Evolutionary conservation across 2,329 filamentous ascomycete species (phyloP).

Genomic region (Fusarium chuoi): DNA sequence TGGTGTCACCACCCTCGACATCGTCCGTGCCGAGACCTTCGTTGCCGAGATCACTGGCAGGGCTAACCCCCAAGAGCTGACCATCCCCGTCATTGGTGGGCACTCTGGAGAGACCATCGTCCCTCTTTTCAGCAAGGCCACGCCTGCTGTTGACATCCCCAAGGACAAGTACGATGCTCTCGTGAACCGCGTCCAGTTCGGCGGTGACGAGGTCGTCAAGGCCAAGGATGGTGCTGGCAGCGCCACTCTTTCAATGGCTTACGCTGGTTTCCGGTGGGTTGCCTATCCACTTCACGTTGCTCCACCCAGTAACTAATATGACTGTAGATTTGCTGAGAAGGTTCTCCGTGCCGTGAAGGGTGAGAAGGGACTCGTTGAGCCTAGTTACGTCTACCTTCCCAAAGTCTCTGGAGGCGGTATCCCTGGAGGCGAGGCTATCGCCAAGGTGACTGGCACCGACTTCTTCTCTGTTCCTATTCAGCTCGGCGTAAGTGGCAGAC

Average conservation of each 20-base stretch:
- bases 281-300: neutral
- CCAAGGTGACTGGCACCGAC: slow-evolving; percentile 83
- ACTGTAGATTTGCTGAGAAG: slow-evolving; percentile 86
- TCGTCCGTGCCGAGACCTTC: slow-evolving; percentile 98
- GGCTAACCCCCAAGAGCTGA: slow-evolving; percentile 83
- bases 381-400: slow-evolving; percentile 94
- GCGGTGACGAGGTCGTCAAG: slow-evolving; percentile 96
- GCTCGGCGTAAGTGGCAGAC: slow-evolving; percentile 79
- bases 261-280: slow-evolving; percentile 86
- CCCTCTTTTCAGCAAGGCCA: slow-evolving; percentile 92
- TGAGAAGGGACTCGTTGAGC: slow-evolving; percentile 92
- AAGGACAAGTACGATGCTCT: slow-evolving; percentile 90
- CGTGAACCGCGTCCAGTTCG: slow-evolving; percentile 96
- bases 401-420: slow-evolving; percentile 91
- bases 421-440: slow-evolving; percentile 84
- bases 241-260: slow-evolving; percentile 93
- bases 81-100: slow-evolving; percentile 92
- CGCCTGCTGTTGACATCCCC: slow-evolving; percentile 82
- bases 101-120: slow-evolving; percentile 99
- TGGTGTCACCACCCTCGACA: slow-evolving; percentile 97
- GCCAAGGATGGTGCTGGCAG: slow-evolving; percentile 93
- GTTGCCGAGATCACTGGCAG: slow-evolving; percentile 86
- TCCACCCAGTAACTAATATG: slow-evolving; percentile 17
- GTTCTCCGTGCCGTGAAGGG: slow-evolving; percentile 89
- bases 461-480: slow-evolving; percentile 98